Evolutionary conservation across 495 filamentous ascomycete genomes (phyloP), one percentile per base, ranked within the genome.

Genomic region (Aspergillus egyptiacus): DNA sequence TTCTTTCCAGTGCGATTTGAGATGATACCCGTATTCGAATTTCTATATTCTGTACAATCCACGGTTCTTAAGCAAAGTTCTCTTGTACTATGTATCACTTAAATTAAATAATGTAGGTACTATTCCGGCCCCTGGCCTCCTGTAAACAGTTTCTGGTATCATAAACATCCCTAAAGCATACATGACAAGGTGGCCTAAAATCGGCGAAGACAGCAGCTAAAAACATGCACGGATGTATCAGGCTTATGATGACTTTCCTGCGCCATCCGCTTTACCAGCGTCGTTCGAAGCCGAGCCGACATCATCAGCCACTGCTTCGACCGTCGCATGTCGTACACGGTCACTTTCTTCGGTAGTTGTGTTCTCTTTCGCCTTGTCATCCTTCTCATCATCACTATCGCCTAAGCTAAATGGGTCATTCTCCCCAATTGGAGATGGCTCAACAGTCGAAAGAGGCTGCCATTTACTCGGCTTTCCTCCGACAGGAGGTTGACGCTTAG

Each of bases 371-470:
- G 73, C 59, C 65, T 86, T 88, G 13, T 73, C 64, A n/a, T 89
- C 90, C 52, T 86, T 85, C 67, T 97, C 94, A 40, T 97, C 93
- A 50, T 95, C 89, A 57, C 90, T 95, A 58, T 98, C 93, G 2
- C 93, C 93, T 8, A 98, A 78, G 57, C 88, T 95, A 67, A 98
- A 98, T 0, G 93, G 93, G 60, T 98, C 93, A 56, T 94, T 87
- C 52, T 98, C 91, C 8, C 79, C 81, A 35, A 91, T 83, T 25
- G 94, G 93, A 42, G 80, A 85, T 5, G 94, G 93, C 35, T 94
- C 90, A 5, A 95, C 81, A 1, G 84, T 80, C 24, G 89, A 86
- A 43, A 98, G 70, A 13, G 94, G 93, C 65, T 98, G 91, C 93
- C 93, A 98, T 71, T 98, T 98, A 75, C 87, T 94, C 11, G 78